A percentile compares a stretch with the other conserved stretches of the same genome.
Conservation (phyloP, 306 rosid species). For the Geum urbanum region DNA sequence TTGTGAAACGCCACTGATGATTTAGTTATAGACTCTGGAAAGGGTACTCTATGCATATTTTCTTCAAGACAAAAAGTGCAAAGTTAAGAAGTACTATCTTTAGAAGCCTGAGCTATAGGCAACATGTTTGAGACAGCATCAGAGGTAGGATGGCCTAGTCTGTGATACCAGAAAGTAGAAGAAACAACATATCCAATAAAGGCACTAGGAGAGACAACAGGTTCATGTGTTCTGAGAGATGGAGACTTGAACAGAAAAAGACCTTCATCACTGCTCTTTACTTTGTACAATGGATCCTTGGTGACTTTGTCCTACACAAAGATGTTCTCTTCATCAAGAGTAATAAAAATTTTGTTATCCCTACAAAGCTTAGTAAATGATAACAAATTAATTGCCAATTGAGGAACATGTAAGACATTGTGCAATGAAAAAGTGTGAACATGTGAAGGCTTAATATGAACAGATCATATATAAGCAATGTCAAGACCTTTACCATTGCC, state of each 20-base stretch:
- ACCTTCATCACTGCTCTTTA: neutral
- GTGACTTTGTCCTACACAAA: neutral
- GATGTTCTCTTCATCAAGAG: neutral
- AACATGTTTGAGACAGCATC: neutral
- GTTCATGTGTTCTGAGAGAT: neutral
- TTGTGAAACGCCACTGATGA: neutral
- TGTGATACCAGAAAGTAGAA: neutral
- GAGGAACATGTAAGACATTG: neutral
- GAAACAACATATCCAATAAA: neutral
- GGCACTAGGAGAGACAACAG: no score
- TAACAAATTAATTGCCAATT: neutral
- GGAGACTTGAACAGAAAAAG: neutral
- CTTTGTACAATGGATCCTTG: neutral
- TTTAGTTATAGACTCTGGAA: neutral
- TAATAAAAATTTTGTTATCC: neutral
- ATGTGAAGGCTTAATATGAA: neutral
- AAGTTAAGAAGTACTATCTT: neutral
- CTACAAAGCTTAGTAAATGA: neutral
- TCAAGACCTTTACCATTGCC: neutral
- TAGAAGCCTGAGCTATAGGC: neutral
- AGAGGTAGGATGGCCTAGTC: neutral
- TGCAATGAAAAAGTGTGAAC: no score
- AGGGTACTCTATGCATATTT: neutral
- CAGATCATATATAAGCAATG: neutral
- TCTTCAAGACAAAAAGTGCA: neutral